Conservation (phyloP, 164 flowering plant species). For the Malania oleifera region DNA sequence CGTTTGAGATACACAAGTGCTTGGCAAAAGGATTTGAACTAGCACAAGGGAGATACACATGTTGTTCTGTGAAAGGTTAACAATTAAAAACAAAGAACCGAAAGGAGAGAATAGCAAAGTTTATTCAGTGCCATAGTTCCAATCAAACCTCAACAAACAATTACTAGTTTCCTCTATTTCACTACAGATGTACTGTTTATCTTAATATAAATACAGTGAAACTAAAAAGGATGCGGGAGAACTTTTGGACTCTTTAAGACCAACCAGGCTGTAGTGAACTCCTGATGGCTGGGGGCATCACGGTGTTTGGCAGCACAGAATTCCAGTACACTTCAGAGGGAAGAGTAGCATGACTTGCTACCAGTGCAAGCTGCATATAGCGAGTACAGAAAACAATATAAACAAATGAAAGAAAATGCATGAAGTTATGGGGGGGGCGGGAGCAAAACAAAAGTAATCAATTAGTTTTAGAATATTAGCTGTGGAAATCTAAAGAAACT, state of each 20-base stretch:
- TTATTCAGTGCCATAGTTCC: no score
- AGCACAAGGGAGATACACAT: neutral
- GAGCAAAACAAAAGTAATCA: no score
- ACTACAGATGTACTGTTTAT: neutral
- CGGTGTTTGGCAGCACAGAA: constrained; percentile 32
- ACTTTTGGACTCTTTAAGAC: neutral
- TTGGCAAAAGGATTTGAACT: neutral
- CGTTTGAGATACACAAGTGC: no score
- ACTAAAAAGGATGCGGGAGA: neutral
- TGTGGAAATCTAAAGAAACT: constrained; percentile 7
- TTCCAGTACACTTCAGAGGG: constrained; percentile 42
- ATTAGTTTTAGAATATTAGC: no score
- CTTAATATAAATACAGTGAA: neutral
- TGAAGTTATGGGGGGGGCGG: no score
- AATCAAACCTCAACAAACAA: no score
- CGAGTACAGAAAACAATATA: neutral
- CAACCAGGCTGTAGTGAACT: constrained; percentile 32
- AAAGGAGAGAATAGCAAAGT: no score
- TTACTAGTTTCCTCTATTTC: no score
- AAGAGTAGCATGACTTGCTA: constrained; percentile 32
- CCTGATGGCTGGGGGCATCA: constrained; percentile 33
- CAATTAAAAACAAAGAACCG: no score
- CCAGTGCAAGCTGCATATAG: constrained; percentile 28
- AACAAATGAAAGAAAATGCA: no score
- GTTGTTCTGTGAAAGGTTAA: no score